These are phyloP conservation scores for Aspergillus cristatus DNA, from an alignment of 495 filamentous ascomycete species.

Conservation along the genomic window DNA sequence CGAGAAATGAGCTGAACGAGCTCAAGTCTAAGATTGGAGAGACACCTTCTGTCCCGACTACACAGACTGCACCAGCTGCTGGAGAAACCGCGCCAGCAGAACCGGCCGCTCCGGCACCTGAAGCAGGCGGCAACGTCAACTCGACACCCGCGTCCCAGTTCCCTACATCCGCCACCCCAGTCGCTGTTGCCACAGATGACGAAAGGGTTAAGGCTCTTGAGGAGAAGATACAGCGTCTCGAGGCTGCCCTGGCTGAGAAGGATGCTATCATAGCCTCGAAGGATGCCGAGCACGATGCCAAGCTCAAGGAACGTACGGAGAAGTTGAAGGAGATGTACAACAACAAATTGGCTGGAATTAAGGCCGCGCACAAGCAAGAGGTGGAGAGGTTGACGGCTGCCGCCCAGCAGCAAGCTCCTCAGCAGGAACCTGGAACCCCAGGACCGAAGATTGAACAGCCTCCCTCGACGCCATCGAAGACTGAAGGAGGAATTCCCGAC, in stretches of 20 bases:
- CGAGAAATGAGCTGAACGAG: slow-evolving; percentile 33
- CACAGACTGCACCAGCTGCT: not conserved
- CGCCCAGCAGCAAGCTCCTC: slow-evolving; percentile 42
- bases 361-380: slow-evolving; percentile 44
- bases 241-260: slow-evolving; percentile 42
- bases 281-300: slow-evolving; percentile 42
- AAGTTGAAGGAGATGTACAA: slow-evolving; percentile 64
- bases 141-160: slow-evolving; percentile 33
- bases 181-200: slow-evolving; percentile 19
- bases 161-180: slow-evolving; percentile 17
- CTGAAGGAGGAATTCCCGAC: slow-evolving; percentile 20
- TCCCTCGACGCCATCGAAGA: slow-evolving; percentile 31
- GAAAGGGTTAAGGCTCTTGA: slow-evolving; percentile 33
- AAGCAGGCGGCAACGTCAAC: slow-evolving; percentile 14
- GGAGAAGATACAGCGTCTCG: slow-evolving; percentile 38
- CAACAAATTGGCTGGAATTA: slow-evolving; percentile 57
- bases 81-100: slow-evolving; percentile 2
- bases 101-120: slow-evolving; percentile 1
- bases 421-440: slow-evolving; percentile 44
- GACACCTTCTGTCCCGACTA: slow-evolving; percentile 15
- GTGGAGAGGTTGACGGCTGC: slow-evolving; percentile 48
- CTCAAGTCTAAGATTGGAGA: slow-evolving; percentile 28
- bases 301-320: slow-evolving; percentile 56
- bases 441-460: slow-evolving; percentile 16
- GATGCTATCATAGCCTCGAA: slow-evolving; percentile 26